Evolutionary conservation across 352 stramenopile genomes (phyloP).

Genomic region (Globisporangium paroecandrum): DNA sequence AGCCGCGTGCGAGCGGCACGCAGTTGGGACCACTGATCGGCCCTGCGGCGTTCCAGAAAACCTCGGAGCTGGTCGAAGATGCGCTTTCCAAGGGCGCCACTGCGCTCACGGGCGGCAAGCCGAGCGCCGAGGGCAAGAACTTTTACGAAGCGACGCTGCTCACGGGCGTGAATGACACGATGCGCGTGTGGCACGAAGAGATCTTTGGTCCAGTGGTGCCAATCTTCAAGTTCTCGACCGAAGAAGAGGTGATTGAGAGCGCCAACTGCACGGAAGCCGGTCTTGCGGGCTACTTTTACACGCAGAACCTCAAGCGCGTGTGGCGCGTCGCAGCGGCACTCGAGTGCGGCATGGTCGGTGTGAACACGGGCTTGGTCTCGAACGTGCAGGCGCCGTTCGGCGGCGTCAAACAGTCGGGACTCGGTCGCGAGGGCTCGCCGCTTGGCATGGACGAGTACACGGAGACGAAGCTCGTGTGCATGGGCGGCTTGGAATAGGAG

Average conservation of each 20-base stretch:
- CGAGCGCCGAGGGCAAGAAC: conserved; percentile 55
- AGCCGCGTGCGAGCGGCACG: conserved; percentile 64
- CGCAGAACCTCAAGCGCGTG: conserved; percentile 82
- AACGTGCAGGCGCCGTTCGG: conserved; percentile 88
- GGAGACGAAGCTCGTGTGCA: conserved; percentile 95
- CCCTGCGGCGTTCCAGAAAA: conserved; percentile 82
- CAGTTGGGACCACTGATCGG: conserved; percentile 96
- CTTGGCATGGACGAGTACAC: conserved; percentile 94
- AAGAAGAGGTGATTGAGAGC: conserved; percentile 93
- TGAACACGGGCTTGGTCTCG: conserved; percentile 91
- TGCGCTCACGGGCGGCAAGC: conserved; percentile 78
- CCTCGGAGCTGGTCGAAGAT: conserved; percentile 82
- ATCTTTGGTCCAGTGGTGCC: conserved; percentile 96
- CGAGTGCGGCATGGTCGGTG: conserved; percentile 93
- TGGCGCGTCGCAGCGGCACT: conserved; percentile 85
- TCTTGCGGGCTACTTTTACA: conserved; percentile 95
- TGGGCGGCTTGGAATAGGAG: conserved; percentile 57
- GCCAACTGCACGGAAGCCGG: conserved; percentile 93
- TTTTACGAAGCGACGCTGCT: conserved; percentile 96
- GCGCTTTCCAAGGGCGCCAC: conserved; percentile 90
- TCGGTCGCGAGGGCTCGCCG: conserved; percentile 87
- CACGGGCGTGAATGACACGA: conserved; percentile 70
- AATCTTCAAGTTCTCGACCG: conserved; percentile 91
- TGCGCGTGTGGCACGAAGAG: conserved; percentile 91
- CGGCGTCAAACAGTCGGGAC: conserved; percentile 86